These are phyloP conservation scores for Phytophthora pistaciae DNA, from an alignment of 352 stramenopile species.

Conservation along the genomic window DNA sequence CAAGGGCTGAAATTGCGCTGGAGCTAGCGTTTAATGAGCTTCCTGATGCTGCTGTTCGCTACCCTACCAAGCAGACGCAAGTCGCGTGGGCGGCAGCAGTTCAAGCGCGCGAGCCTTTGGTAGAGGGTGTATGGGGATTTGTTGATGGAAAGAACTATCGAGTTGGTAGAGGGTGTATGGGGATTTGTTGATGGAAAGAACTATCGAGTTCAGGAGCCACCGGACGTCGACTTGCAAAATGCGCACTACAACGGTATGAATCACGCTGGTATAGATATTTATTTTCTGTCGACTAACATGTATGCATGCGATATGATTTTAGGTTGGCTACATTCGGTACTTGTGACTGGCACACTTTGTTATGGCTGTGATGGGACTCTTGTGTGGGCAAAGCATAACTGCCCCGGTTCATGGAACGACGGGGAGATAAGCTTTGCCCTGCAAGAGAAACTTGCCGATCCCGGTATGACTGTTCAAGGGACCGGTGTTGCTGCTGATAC, in stretches of 20 bases:
- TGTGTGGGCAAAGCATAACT: slow-evolving; percentile 1
- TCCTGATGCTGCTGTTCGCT: slow-evolving; percentile 2
- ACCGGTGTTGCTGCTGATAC: slow-evolving; percentile 7
- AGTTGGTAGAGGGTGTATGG: background rate
- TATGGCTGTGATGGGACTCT: slow-evolving; percentile 1
- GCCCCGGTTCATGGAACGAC: background rate
- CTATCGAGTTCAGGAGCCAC: background rate
- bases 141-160: slow-evolving; percentile 8
- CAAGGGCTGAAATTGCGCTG: slow-evolving; percentile 4
- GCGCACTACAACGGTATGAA: slow-evolving; percentile 1
- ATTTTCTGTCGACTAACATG: background rate
- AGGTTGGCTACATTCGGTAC: background rate
- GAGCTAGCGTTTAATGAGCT: background rate
- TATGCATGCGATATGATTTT: background rate
- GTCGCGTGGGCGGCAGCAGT: background rate
- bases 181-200: slow-evolving; percentile 9
- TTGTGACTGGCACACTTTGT: background rate
- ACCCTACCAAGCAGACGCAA: slow-evolving; percentile 4
- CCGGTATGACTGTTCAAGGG: background rate
- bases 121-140: slow-evolving; percentile 3
- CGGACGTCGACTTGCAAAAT: slow-evolving; percentile 2
- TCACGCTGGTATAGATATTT: background rate
- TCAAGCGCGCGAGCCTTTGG: background rate
- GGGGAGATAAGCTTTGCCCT: slow-evolving; percentile 4
- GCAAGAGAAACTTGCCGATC: slow-evolving; percentile 5